Base-by-base conservation (phyloP, 1,284 basidiomycete genomes). In the Pseudozyma thailandica region DNA sequence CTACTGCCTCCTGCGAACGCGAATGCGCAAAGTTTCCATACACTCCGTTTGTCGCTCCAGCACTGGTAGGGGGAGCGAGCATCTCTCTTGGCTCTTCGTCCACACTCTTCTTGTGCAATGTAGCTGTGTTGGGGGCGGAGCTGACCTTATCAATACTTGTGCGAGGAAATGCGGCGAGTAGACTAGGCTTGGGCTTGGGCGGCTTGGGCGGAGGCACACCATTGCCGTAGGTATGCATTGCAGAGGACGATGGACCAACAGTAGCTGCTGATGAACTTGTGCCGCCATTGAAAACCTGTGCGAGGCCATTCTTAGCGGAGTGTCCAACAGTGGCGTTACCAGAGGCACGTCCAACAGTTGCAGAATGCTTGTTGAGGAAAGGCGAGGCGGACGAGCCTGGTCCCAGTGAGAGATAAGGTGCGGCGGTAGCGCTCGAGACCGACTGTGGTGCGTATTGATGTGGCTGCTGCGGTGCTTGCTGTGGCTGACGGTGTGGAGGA, bases 291-390 rank as follows among this genome's bases (percentile, higher is more conserved):
- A 53, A 63, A 10, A 55, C 55, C 18, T 60, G 56, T 5, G 57
- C 56, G 10, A 72, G 62, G 8, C 69, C 62, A 7, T 52, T 54
- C 25, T 50, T 52, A 20, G 62, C 66, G 12, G 55, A 42, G 28
- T 55, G 26, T 1, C 58, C 62, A 2, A 30, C 18, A 16, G 20
- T 23, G 5, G 48, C 31, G 47, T 48, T 52, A 30, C 53, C 59
- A 6, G 63, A 55, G 6, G 63, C 55, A 25, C 56, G 59, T 27
- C 63, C 70, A 10, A 72, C 61, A 2, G 64, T 63, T 2, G 63
- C 70, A 30, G 70, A 54, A 31, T 73, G 71, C 53, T 58, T 73
- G 61, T 69, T 73, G 35, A 73, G 60, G 50, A 66, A 72, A 0
- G 72, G 69, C 7, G 69, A 70, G 6, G 68, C 70, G 2, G 69